phyloP scores from a whole-genome alignment of 2,329 filamentous ascomycete genomes.

The Aspergillus neoniger region DNA sequence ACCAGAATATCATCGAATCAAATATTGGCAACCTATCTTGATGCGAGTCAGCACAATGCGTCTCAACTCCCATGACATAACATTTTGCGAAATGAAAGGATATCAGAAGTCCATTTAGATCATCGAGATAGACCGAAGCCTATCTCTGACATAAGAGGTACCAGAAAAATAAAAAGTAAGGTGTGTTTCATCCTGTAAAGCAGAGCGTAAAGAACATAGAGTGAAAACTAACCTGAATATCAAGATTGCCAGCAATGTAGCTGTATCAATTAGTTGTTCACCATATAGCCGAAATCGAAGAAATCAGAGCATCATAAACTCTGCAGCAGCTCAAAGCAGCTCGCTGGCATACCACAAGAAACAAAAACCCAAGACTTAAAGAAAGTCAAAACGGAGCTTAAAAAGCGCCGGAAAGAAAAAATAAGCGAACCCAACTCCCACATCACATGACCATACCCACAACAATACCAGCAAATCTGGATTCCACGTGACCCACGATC shows the following conservation, averaged over 20 bases:
- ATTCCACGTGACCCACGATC: constrained; percentile 37
- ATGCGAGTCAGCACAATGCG: constrained; percentile 17
- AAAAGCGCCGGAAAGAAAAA: constrained; percentile 12
- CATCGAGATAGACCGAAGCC: constrained; percentile 60
- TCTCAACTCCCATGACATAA: constrained; percentile 9
- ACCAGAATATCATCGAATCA: not conserved
- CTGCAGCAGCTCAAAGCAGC: not conserved
- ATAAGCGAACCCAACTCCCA: constrained; percentile 20
- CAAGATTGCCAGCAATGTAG: not conserved
- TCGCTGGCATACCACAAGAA: not conserved
- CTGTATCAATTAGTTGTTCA: not conserved
- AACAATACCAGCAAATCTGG: not conserved
- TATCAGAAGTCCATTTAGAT: constrained; percentile 86
- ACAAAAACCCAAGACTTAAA: constrained; percentile 9
- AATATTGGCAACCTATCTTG: constrained; percentile 3
- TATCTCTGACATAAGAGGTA: constrained; percentile 93
- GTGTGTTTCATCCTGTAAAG: constrained; percentile 71
- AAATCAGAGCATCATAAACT: constrained; percentile 11
- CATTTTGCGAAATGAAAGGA: not conserved
- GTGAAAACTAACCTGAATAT: constrained; percentile 10
- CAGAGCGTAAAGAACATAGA: constrained; percentile 23
- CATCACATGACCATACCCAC: constrained; percentile 14
- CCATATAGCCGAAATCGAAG: not conserved
- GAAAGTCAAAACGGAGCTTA: constrained; percentile 2
- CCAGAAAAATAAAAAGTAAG: constrained; percentile 74